Conservation (phyloP, 768 basidiomycete genomes). For the Leccinellum luteum region DNA sequence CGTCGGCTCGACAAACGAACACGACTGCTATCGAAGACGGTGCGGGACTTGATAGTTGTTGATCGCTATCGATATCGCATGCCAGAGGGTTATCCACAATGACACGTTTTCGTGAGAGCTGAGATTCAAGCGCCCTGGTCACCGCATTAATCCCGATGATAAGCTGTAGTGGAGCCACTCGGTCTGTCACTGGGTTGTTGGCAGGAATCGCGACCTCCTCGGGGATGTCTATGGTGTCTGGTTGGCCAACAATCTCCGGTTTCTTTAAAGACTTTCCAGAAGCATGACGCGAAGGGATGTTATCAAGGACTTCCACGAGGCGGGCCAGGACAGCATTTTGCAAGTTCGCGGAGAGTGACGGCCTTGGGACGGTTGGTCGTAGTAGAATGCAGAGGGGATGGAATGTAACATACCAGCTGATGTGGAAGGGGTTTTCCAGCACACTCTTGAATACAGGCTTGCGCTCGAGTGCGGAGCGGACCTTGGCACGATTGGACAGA, state of each 20-base stretch:
- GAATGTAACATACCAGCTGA: constrained; percentile 53
- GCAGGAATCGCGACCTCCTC: neutral
- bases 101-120: constrained; percentile 36
- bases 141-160: constrained; percentile 78
- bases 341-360: constrained; percentile 54
- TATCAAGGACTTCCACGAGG: constrained; percentile 49
- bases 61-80: neutral
- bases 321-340: constrained; percentile 60
- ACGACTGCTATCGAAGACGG: constrained; percentile 38
- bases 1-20: constrained; percentile 71
- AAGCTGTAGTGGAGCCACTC: constrained; percentile 36
- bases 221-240: constrained; percentile 30
- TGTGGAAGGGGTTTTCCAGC: constrained; percentile 67
- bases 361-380: constrained; percentile 42
- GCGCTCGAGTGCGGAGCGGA: constrained; percentile 43
- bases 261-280: constrained; percentile 15
- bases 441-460: constrained; percentile 69
- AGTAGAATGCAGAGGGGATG: neutral
- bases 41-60: neutral
- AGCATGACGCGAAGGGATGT: constrained; percentile 37
- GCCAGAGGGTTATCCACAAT: neutral
- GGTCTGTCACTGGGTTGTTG: neutral
- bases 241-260: neutral
- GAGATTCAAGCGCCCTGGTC: constrained; percentile 66
- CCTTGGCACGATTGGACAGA: constrained; percentile 61